Percentiles rank a stretch among this genome's conserved stretches.
phyloP scores from a whole-genome alignment of 495 filamentous ascomycete genomes.

The Lepidopterella palustris region DNA sequence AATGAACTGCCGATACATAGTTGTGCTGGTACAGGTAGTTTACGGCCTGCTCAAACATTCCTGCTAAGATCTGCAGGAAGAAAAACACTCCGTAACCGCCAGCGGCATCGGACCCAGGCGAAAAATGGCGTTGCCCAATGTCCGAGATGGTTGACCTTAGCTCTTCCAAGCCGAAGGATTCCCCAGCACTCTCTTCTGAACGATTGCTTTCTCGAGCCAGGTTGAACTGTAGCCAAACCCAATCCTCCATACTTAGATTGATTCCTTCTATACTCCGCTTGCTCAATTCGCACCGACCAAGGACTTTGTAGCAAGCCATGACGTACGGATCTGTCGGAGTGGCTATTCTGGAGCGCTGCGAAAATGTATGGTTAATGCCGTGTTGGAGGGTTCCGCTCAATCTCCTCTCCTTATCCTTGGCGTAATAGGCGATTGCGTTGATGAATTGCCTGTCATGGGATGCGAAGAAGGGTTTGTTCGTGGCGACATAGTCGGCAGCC shows the following conservation, averaged over 20 bases:
- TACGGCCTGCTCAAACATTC: constrained; percentile 93
- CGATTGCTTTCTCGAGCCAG: constrained; percentile 83
- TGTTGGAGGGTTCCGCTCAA: constrained; percentile 71
- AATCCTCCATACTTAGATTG: constrained; percentile 79
- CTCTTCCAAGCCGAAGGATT: constrained; percentile 82
- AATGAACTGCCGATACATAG: constrained; percentile 89
- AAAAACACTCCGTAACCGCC: constrained; percentile 86
- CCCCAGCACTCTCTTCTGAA: constrained; percentile 73
- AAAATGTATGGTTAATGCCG: constrained; percentile 82
- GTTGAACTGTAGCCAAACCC: constrained; percentile 94
- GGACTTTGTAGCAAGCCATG: constrained; percentile 95
- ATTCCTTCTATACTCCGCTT: constrained; percentile 75
- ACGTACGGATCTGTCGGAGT: constrained; percentile 90
- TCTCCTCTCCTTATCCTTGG: constrained; percentile 60
- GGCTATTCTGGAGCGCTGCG: constrained; percentile 71
- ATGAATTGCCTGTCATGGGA: constrained; percentile 85
- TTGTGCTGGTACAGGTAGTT: constrained; percentile 82
- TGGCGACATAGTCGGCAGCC: constrained; percentile 76
- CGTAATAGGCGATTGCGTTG: constrained; percentile 79
- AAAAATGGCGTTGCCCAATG: constrained; percentile 84
- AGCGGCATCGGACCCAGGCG: constrained; percentile 59
- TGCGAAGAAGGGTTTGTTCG: constrained; percentile 69
- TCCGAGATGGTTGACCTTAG: constrained; percentile 77
- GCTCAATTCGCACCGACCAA: constrained; percentile 85
- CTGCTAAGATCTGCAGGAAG: constrained; percentile 79